These are phyloP conservation scores for Schrenkiella parvula DNA, from an alignment of 345 rosid genomes.

Conservation along the genomic window DNA sequence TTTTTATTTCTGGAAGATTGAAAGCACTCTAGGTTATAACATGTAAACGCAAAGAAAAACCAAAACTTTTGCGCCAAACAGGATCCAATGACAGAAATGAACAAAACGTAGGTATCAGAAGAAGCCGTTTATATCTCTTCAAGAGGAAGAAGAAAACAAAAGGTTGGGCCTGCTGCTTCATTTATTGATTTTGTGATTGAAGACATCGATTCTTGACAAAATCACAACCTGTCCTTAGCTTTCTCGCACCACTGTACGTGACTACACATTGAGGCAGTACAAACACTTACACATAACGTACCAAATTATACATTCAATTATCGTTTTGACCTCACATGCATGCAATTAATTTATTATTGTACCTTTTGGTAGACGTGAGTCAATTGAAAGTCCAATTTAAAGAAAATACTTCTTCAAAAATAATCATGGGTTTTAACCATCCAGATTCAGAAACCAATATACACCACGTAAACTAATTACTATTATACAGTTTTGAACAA, in stretches of 20 bases:
- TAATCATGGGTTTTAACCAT: conserved; percentile 7
- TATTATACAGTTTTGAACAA: neutral
- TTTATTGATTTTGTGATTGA: conserved; percentile 19
- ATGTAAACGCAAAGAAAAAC: conserved; percentile 14
- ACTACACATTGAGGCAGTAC: conserved; percentile 31
- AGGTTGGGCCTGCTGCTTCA: conserved; percentile 31
- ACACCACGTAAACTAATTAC: neutral
- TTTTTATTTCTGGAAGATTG: neutral
- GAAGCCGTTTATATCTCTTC: conserved; percentile 19
- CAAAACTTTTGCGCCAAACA: neutral
- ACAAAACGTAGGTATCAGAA: conserved; percentile 28
- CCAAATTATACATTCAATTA: conserved; percentile 31
- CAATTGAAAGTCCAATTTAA: conserved; percentile 4
- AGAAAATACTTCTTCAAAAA: neutral
- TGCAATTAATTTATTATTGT: conserved; percentile 8
- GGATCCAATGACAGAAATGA: conserved; percentile 20
- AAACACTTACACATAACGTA: conserved; percentile 31
- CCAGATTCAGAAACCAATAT: neutral
- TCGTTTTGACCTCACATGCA: conserved; percentile 24
- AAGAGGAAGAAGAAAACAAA: conserved; percentile 26
- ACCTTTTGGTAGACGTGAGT: conserved; percentile 29
- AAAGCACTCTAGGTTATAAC: neutral
- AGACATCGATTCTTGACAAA: conserved; percentile 28
- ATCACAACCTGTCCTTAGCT: conserved; percentile 34
- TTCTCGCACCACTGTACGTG: conserved; percentile 33